Conservation (phyloP, 2,329 filamentous ascomycete species). For the Clonostachys rhizophaga region DNA sequence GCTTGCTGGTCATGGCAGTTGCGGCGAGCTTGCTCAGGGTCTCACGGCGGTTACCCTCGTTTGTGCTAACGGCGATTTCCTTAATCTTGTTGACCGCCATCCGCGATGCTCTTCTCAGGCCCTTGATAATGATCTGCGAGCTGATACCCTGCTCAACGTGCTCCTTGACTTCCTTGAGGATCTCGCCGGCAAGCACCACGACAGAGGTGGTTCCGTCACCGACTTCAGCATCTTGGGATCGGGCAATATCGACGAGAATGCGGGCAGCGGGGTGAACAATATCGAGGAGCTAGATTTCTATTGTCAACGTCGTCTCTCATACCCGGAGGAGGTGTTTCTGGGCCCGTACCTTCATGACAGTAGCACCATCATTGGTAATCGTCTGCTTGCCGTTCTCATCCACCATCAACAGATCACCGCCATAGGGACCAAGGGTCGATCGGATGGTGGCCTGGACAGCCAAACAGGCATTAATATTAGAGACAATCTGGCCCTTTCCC, state of each 20-base stretch:
- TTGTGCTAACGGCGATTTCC: conserved; percentile 87
- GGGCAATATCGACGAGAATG: conserved; percentile 95
- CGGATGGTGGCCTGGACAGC: conserved; percentile 95
- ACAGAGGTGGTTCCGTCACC: conserved; percentile 97
- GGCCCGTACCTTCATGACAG: conserved; percentile 83
- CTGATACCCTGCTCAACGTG: conserved; percentile 95
- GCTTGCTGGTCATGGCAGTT: conserved; percentile 98
- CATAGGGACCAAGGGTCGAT: conserved; percentile 92
- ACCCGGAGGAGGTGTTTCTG: neutral
- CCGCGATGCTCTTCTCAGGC: conserved; percentile 76
- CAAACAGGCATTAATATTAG: conserved; percentile 97
- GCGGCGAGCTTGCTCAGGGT: conserved; percentile 85
- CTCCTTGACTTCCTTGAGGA: conserved; percentile 94
- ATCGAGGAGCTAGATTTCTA: conserved; percentile 70
- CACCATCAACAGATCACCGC: conserved; percentile 92
- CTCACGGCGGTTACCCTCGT: conserved; percentile 78
- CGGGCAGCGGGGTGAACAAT: conserved; percentile 96
- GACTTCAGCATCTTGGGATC: conserved; percentile 98
- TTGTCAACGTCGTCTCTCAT: neutral
- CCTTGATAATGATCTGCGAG: conserved; percentile 97
- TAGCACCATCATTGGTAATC: conserved; percentile 98
- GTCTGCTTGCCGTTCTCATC: conserved; percentile 94
- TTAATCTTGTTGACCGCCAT: conserved; percentile 99
- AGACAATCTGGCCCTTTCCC: conserved; percentile 92
- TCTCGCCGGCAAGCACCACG: conserved; percentile 94